Percentiles rank a stretch among this genome's conserved stretches.
Conservation (phyloP, 176 grass and related monocot genomes). For the Avena insularis region DNA sequence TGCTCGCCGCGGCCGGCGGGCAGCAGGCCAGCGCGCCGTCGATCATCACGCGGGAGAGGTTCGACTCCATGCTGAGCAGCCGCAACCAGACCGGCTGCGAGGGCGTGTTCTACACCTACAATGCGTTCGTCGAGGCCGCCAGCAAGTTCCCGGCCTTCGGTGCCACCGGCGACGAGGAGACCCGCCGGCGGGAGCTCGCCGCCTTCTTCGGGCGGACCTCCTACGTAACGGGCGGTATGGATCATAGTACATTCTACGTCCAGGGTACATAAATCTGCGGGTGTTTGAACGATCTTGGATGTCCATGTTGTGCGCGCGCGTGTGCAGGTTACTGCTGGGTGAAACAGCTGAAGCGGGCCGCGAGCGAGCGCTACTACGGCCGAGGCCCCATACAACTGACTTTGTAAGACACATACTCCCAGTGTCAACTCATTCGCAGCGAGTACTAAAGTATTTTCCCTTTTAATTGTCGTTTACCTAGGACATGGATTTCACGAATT, state of each 20-base stretch:
- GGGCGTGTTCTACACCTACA: constrained; percentile 6
- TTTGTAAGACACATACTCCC: not conserved
- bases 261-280: too few relatives aligned
- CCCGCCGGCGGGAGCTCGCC: constrained; percentile 13
- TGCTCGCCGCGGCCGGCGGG: not conserved
- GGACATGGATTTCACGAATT: not conserved
- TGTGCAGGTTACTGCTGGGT: not conserved
- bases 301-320: not conserved
- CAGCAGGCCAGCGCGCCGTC: not conserved
- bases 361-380: not conserved
- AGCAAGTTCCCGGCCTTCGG: not conserved
- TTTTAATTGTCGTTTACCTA: too few relatives aligned
- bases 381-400: constrained; percentile 9
- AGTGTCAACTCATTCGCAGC: too few relatives aligned
- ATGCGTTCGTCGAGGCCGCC: not conserved
- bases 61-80: not conserved
- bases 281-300: too few relatives aligned
- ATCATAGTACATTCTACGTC: too few relatives aligned
- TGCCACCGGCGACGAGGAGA: not conserved
- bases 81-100: not conserved
- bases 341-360: not conserved
- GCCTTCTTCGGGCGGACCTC: constrained; percentile 29
- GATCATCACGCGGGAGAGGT: not conserved
- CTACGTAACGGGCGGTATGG: not conserved
- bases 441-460: too few relatives aligned